A percentile compares a stretch with the other conserved stretches of the same genome.
These are phyloP conservation scores for Kodamaea fukazawae DNA, from an alignment of 805 yeast genomes.

Conservation along the genomic window DNA sequence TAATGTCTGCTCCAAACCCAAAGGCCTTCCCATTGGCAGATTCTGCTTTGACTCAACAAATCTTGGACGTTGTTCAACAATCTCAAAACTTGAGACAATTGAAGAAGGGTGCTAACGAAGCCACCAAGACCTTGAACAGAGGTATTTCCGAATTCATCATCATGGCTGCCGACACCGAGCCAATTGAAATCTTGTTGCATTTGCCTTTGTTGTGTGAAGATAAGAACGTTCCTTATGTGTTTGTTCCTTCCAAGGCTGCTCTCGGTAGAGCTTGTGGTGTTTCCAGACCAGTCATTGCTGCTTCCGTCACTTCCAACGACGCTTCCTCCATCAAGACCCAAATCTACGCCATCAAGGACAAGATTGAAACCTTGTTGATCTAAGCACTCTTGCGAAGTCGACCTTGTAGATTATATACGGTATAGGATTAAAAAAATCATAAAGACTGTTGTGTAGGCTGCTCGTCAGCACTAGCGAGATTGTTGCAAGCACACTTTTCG, in stretches of 20 bases:
- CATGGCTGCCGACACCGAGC: slow-evolving; percentile 99
- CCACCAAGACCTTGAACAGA: slow-evolving; percentile 98
- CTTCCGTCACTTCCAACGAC: slow-evolving; percentile 96
- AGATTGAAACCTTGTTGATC: slow-evolving; percentile 95
- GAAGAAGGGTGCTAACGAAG: slow-evolving; percentile 99
- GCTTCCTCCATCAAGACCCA: slow-evolving; percentile 97
- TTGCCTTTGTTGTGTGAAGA: slow-evolving; percentile 98
- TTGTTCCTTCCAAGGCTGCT: slow-evolving; percentile 97
- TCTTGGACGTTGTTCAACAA: slow-evolving; percentile 96
- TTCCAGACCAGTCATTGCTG: slow-evolving; percentile 98
- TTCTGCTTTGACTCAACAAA: slow-evolving; percentile 91
- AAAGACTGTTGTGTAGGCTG: no score
- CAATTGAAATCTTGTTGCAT: slow-evolving; percentile 96
- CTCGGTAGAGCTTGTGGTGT: slow-evolving; percentile 99
- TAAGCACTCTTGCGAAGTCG: no score
- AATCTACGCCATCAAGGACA: slow-evolving; percentile 96
- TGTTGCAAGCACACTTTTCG: no score
- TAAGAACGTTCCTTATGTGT: slow-evolving; percentile 98
- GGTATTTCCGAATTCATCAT: slow-evolving; percentile 99
- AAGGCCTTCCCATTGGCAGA: slow-evolving; percentile 99
- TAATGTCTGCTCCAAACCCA: slow-evolving; percentile 90
- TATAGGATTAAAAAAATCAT: no score
- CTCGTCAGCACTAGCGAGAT: no score
- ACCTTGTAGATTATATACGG: no score
- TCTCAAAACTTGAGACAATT: slow-evolving; percentile 96